Base-by-base conservation (phyloP, 2,329 filamentous ascomycete species). In the Dactylellina cionopaga region DNA sequence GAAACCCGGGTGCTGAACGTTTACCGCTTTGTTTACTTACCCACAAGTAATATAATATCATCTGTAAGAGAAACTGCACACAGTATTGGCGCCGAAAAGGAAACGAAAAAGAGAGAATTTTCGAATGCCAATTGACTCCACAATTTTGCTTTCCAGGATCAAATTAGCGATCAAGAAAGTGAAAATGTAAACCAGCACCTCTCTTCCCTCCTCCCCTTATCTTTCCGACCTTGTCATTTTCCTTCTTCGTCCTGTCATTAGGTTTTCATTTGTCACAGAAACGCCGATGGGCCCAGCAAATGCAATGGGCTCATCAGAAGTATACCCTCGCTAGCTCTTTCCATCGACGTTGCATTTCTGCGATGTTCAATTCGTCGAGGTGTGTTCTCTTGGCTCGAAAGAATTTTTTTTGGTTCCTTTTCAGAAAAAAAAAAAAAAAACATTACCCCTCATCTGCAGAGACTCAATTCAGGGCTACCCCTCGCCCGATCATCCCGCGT, bases 401-500 rank as follows among this genome's bases (percentile, higher is more conserved):
- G 35, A 24, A 24, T 15, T 27, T 62, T 44, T 62, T 41, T 46
- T 37, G 22, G 29, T 46, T 31, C 15, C 37, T 22, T 4, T 19
- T 17, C 11, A 33, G 15, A 35, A n/a, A n/a, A n/a, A n/a, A n/a
- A n/a, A n/a, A n/a, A n/a, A n/a, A n/a, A n/a, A n/a, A n/a, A 15
- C 13, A n/a, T 65, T 72, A 72, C 68, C 68, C 68, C 68, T 72
- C 68, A 72, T 72, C 52, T 72, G 66, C 51, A 64, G 33, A 55
- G 19, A 29, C 62, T 56, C 49, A 31, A 47, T 39, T 43, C 58
- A 56, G 58, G 66, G 59, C 58, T 72, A 72, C 68, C 68, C 68
- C 68, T 72, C 68, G 52, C 54, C 68, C 68, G 68, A 65, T 65
- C 68, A 72, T 72, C 68, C 68, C 59, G 52, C 66, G 47, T 63